phyloP scores from a whole-genome alignment of 805 yeast genomes.

The Metschnikowia cerradonensis region DNA sequence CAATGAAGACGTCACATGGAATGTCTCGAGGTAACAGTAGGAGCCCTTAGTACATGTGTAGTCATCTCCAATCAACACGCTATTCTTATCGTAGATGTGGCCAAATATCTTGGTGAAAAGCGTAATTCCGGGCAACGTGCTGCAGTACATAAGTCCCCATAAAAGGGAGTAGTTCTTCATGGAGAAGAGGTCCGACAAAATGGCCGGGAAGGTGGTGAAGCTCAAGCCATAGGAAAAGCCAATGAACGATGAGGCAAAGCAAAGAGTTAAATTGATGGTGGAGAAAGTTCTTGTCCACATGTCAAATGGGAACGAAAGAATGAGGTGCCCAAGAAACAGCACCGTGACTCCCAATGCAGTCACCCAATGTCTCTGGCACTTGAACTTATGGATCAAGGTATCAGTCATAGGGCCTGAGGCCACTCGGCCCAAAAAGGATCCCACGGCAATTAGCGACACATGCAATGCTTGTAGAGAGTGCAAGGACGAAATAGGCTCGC shows the following conservation, averaged over 20 bases:
- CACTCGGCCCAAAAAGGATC: conserved; percentile 30
- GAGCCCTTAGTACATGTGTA: conserved; percentile 24
- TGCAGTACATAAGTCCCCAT: conserved; percentile 33
- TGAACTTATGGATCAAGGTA: conserved; percentile 20
- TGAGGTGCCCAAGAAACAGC: conserved; percentile 29
- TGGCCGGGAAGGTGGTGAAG: conserved; percentile 33
- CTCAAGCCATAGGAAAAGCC: conserved; percentile 35
- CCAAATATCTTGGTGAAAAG: conserved; percentile 32
- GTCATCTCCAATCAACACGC: conserved; percentile 17
- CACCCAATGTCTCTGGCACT: conserved; percentile 32
- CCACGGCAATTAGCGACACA: conserved; percentile 30
- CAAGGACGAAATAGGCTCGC: conserved; percentile 12
- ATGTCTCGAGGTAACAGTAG: conserved; percentile 27
- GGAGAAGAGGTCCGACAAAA: conserved; percentile 30
- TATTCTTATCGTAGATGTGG: conserved; percentile 25
- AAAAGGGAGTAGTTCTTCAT: conserved; percentile 31
- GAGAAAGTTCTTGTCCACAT: conserved; percentile 10
- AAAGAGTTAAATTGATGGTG: conserved; percentile 18
- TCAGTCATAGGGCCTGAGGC: conserved; percentile 32
- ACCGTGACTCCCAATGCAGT: conserved; percentile 25
- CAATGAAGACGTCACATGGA: conserved; percentile 23
- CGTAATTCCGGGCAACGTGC: conserved; percentile 30
- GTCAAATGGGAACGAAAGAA: conserved; percentile 15
- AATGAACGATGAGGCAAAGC: conserved; percentile 24
- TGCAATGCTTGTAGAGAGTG: conserved; percentile 28